Evolutionary conservation across 2,329 filamentous ascomycete genomes (phyloP).

Genomic region (Xylaria hypoxylon): DNA sequence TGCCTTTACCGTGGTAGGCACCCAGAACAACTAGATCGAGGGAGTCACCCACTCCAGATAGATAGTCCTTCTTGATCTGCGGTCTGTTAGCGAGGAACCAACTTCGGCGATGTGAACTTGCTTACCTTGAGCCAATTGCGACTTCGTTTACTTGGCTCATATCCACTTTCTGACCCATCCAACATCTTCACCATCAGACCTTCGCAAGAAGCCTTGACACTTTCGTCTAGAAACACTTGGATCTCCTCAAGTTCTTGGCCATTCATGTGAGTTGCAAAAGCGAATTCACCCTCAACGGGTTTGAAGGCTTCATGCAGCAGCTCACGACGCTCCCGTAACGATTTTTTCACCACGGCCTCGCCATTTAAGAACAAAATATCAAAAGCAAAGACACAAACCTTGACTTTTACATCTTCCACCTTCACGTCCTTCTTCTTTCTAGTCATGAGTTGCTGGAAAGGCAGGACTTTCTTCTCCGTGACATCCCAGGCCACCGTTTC

Average conservation of each 20-base stretch:
- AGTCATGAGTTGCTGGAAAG: slow-evolving; percentile 98
- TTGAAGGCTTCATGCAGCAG: slow-evolving; percentile 79
- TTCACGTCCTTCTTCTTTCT: slow-evolving; percentile 98
- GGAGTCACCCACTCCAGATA: slow-evolving; percentile 91
- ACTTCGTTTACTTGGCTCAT: slow-evolving; percentile 95
- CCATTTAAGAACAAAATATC: slow-evolving; percentile 95
- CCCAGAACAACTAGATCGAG: slow-evolving; percentile 96
- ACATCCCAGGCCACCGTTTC: slow-evolving; percentile 98
- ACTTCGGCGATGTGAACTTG: background rate
- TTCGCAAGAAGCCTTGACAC: slow-evolving; percentile 94
- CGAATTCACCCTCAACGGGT: slow-evolving; percentile 88
- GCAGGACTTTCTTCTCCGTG: slow-evolving; percentile 93
- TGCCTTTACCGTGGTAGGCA: slow-evolving; percentile 93
- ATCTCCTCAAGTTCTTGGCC: slow-evolving; percentile 93
- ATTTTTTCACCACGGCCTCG: slow-evolving; percentile 86
- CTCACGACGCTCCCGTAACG: slow-evolving; percentile 84
- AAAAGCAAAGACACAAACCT: slow-evolving; percentile 97
- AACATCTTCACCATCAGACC: slow-evolving; percentile 99
- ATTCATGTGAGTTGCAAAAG: slow-evolving; percentile 88
- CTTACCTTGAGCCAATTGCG: slow-evolving; percentile 96
- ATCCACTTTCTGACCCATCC: slow-evolving; percentile 90
- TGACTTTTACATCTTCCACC: slow-evolving; percentile 92
- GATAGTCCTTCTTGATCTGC: slow-evolving; percentile 97
- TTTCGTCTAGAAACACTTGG: slow-evolving; percentile 90
- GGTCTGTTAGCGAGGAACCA: slow-evolving; percentile 41